Evolutionary conservation across 805 yeast genomes (phyloP).

Genomic region (Deakozyma indianensis): DNA sequence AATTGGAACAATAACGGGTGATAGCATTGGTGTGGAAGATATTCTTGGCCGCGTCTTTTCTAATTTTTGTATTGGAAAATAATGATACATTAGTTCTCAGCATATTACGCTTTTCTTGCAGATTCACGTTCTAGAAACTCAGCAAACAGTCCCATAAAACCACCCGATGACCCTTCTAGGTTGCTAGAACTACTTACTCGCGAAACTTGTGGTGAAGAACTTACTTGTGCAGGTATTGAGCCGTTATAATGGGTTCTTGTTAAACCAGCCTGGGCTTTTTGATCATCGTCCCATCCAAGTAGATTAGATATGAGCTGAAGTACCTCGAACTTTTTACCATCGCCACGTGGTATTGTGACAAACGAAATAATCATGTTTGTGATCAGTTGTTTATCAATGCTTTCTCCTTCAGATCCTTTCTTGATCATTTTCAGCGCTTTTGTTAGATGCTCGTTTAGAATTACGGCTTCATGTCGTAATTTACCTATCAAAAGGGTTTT

Average conservation of each 20-base stretch:
- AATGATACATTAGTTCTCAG: conserved; percentile 6
- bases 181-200: background rate
- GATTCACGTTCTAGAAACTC: conserved; percentile 23
- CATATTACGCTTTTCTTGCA: conserved; percentile 4
- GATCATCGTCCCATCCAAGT: conserved; percentile 72
- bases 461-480: conserved; percentile 86
- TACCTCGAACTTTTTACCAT: conserved; percentile 88
- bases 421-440: conserved; percentile 79
- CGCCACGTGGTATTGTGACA: conserved; percentile 79
- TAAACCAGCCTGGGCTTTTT: conserved; percentile 21
- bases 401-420: conserved; percentile 56
- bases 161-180: conserved; percentile 11
- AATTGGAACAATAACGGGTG: conserved; percentile 86
- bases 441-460: conserved; percentile 87
- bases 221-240: conserved; percentile 2
- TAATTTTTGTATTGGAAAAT: conserved; percentile 89
- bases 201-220: background rate
- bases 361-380: conserved; percentile 79
- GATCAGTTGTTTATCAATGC: conserved; percentile 77
- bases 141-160: conserved; percentile 25
- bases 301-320: conserved; percentile 69
- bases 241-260: conserved; percentile 6
- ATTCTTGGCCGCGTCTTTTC: conserved; percentile 83
- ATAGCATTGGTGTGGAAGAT: conserved; percentile 78
- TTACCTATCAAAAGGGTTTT: conserved; percentile 78